Evolutionary conservation across 352 stramenopile species (phyloP), one percentile per base, ranked within the genome.

Genomic region (Elongisporangium undulatum): DNA sequence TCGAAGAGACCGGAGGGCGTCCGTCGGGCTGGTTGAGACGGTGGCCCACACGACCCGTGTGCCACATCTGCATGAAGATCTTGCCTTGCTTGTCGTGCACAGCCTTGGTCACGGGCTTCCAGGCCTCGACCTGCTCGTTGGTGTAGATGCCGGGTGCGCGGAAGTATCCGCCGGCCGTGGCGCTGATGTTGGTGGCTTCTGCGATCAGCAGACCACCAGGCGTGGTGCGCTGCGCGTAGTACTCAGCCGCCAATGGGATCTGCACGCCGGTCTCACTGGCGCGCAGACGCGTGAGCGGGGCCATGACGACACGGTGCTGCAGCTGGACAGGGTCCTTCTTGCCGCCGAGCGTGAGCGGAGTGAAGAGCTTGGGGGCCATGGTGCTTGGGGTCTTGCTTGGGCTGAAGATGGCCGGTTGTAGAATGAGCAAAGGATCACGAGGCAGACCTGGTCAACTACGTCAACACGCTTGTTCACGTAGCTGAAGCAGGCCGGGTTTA

Each of bases 21-120:
- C 79, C 78, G 26, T 67, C 64, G 19, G 67, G 63, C 60, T 90
- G 79, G 59, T 75, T 78, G 10, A 67, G 64, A 9, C 72, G 71
- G 63, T 96, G 85, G 19, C 72, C 68, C 54, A 74, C 65, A 41
- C 82, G 73, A 49, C 87, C 87, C 19, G 77, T 77, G 67, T 96
- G 87, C 85, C 85, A 95, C 8, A 95, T 61, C 67, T 96, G 87
- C 50, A 73, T 41, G 56, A 77, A 89, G 41, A 95, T 92, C 34
- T 76, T 75, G 56, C 74, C 81, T 16, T 70, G 74, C 55, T 90
- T 90, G 23, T 68, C 70, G 58, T 96, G 88, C n/a, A 96, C 84
- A 15, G 64, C 61, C 51, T 92, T 78, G 5, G 72, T 77, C 12
- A 89, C 63, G 24, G 59, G 56, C 49, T 86, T 81, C 78, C 79